Conservation (phyloP, 108 stramenopile species). For the Nannochloropsis salina region DNA sequence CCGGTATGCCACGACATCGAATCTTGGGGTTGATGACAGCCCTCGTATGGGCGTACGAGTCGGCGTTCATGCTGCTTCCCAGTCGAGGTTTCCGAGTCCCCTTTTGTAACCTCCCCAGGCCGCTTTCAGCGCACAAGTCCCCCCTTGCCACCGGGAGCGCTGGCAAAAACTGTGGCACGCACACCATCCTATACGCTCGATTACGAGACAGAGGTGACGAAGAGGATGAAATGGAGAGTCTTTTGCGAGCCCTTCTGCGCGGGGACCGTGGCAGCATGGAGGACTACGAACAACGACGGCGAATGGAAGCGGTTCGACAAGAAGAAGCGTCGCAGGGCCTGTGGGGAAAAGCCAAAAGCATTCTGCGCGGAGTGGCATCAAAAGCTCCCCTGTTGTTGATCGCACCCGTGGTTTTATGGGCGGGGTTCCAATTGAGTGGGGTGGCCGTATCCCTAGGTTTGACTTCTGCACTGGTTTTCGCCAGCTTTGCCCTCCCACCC, state of each 20-base stretch:
- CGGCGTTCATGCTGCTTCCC: too few relatives aligned
- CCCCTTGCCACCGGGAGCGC: neutral
- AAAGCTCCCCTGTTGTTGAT: neutral
- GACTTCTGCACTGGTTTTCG: neutral
- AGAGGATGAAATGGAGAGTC: neutral
- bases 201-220: neutral
- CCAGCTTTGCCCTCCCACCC: neutral
- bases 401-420: neutral
- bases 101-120: too few relatives aligned
- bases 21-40: too few relatives aligned
- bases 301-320: neutral
- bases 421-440: conserved; percentile 4
- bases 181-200: neutral
- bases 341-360: neutral
- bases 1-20: too few relatives aligned
- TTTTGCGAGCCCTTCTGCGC: neutral
- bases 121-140: too few relatives aligned
- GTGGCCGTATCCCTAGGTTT: neutral
- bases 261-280: conserved; percentile 12
- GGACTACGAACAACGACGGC: conserved; percentile 1
- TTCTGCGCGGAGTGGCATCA: neutral
- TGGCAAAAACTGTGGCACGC: neutral
- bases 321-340: neutral
- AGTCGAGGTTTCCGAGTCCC: too few relatives aligned
- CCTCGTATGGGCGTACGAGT: too few relatives aligned